phyloP scores from a whole-genome alignment of 2,329 filamentous ascomycete genomes.

The Dichotomopilus funicola region DNA sequence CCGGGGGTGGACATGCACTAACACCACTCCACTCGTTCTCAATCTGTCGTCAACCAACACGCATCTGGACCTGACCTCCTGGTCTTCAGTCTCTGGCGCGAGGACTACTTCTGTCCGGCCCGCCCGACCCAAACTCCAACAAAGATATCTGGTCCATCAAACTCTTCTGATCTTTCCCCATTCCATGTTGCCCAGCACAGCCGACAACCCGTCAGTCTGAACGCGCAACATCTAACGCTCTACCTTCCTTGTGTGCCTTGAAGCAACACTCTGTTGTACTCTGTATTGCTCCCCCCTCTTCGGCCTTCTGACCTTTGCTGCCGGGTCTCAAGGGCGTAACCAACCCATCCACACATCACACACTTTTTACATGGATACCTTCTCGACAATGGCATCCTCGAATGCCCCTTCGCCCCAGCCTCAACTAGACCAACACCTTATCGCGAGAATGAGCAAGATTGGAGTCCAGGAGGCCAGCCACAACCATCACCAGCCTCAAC shows the following conservation, averaged over 20 bases:
- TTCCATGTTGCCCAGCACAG: background rate
- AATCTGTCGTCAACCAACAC: slow-evolving; percentile 11
- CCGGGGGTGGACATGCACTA: background rate
- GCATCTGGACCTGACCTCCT: slow-evolving; percentile 1
- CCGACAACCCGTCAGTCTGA: no score
- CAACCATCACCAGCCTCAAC: background rate
- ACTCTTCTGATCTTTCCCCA: slow-evolving; percentile 4
- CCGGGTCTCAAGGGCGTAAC: no score
- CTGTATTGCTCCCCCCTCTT: no score
- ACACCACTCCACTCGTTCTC: no score
- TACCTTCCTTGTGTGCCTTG: no score
- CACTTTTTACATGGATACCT: no score
- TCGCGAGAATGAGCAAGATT: slow-evolving; percentile 4
- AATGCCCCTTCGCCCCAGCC: slow-evolving; percentile 6
- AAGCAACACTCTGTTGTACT: no score
- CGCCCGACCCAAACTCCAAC: slow-evolving; percentile 1
- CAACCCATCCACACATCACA: no score
- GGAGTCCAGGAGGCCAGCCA: no score
- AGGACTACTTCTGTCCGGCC: slow-evolving; percentile 7
- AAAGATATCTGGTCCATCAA: slow-evolving; percentile 11
- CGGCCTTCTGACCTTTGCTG: no score
- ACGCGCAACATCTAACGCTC: no score
- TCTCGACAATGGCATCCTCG: background rate
- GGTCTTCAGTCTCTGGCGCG: background rate
- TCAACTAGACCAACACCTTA: slow-evolving; percentile 4